phyloP scores from a whole-genome alignment of 2,329 filamentous ascomycete species.

The Penicillium sp. region DNA sequence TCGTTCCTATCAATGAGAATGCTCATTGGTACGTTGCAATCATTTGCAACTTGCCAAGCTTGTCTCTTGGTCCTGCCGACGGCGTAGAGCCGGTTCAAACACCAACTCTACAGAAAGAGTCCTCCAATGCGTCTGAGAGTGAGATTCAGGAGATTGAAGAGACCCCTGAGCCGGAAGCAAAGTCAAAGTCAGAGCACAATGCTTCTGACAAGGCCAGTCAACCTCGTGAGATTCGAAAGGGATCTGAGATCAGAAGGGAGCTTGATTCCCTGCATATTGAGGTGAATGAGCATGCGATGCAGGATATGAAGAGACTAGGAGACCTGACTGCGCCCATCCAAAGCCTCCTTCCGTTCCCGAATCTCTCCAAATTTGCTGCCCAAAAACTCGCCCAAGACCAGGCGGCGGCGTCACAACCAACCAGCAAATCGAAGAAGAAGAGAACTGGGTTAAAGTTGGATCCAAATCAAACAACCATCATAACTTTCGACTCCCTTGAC shows the following conservation, averaged over 20 bases:
- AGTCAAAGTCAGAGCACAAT: not conserved
- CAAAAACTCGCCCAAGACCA: slow-evolving; percentile 9
- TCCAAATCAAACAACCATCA: slow-evolving; percentile 64
- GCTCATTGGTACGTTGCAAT: slow-evolving; percentile 93
- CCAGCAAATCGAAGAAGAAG: slow-evolving; percentile 29
- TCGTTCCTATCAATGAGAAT: slow-evolving; percentile 87
- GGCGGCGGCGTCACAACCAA: slow-evolving; percentile 2
- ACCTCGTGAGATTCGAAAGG: slow-evolving; percentile 7
- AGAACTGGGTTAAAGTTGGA: slow-evolving; percentile 43
- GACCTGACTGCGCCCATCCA: slow-evolving; percentile 23
- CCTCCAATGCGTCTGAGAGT: slow-evolving; percentile 11
- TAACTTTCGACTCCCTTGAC: slow-evolving; percentile 86
- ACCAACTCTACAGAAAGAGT: slow-evolving; percentile 8
- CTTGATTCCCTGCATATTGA: slow-evolving; percentile 28
- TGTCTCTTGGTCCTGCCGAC: slow-evolving; percentile 40
- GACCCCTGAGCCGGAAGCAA: slow-evolving; percentile 21
- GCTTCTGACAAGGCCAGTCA: not conserved
- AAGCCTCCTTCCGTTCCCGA: slow-evolving; percentile 14
- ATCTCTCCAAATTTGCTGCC: slow-evolving; percentile 14
- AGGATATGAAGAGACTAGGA: slow-evolving; percentile 35
- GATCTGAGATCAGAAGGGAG: slow-evolving; percentile 24
- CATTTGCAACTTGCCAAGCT: slow-evolving; percentile 78
- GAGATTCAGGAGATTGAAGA: slow-evolving; percentile 30
- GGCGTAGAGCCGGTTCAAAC: slow-evolving; percentile 4
- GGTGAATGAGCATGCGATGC: slow-evolving; percentile 14